These are phyloP conservation scores for Endoconidiophora laricicola DNA, from an alignment of 2,329 filamentous ascomycete species.

Conservation along the genomic window DNA sequence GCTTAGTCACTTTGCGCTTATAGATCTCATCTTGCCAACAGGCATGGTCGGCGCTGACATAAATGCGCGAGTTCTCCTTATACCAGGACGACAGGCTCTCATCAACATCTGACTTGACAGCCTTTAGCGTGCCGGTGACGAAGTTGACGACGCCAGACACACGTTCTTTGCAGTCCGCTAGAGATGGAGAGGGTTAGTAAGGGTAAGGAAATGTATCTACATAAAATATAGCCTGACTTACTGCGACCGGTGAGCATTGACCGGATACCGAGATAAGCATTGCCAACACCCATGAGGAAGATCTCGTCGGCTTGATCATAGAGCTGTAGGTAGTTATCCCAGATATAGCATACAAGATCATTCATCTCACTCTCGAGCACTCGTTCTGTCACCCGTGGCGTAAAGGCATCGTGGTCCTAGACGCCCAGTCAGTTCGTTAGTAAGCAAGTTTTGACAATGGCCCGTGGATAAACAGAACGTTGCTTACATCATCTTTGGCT, in stretches of 20 bases:
- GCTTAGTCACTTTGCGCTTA: constrained; percentile 40
- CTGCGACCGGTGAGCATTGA: constrained; percentile 63
- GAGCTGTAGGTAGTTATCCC: constrained; percentile 91
- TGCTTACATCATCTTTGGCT: constrained; percentile 36
- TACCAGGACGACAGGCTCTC: constrained; percentile 67
- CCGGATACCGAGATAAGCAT: constrained; percentile 70
- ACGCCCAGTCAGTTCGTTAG: neutral
- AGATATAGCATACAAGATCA: constrained; percentile 70
- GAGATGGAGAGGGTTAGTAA: constrained; percentile 11
- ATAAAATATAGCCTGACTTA: constrained; percentile 22
- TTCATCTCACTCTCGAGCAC: constrained; percentile 43
- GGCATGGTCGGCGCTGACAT: constrained; percentile 56
- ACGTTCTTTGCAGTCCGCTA: constrained; percentile 43
- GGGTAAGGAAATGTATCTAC: neutral
- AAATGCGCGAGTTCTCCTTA: constrained; percentile 62
- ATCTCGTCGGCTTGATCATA: constrained; percentile 55
- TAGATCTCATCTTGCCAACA: constrained; percentile 55
- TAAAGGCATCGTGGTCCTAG: constrained; percentile 32
- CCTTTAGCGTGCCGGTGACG: constrained; percentile 58
- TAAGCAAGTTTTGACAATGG: neutral
- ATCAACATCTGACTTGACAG: constrained; percentile 64
- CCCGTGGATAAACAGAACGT: too few relatives aligned
- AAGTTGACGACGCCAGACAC: constrained; percentile 66
- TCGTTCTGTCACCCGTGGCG: constrained; percentile 28
- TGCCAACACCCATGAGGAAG: constrained; percentile 77